phyloP scores from a whole-genome alignment of 495 filamentous ascomycete genomes.

The Aspergillus bridgeri region DNA sequence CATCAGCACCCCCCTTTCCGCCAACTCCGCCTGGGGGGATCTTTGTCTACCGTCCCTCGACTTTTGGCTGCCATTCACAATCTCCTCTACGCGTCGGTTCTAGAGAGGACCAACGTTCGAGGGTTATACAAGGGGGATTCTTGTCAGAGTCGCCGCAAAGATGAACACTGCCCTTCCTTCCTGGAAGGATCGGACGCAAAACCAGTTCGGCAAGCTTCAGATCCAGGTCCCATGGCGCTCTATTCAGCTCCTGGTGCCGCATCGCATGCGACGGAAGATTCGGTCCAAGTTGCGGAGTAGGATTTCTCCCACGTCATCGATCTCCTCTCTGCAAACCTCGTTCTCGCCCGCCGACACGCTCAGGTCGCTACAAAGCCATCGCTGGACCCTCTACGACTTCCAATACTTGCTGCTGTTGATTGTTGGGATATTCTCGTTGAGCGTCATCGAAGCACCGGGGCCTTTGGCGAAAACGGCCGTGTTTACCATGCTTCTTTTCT shows the following conservation, averaged over 20 bases:
- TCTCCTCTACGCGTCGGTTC: slow-evolving; percentile 3
- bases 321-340: slow-evolving; percentile 77
- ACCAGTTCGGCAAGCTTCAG: slow-evolving; percentile 47
- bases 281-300: slow-evolving; percentile 70
- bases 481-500: slow-evolving; percentile 60
- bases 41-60: not conserved
- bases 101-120: not conserved
- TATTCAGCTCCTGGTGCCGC: slow-evolving; percentile 55
- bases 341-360: slow-evolving; percentile 73
- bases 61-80: not conserved
- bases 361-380: slow-evolving; percentile 64
- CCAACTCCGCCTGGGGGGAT: slow-evolving; percentile 10
- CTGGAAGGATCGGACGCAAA: slow-evolving; percentile 51
- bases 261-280: slow-evolving; percentile 68
- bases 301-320: slow-evolving; percentile 65
- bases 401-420: slow-evolving; percentile 76
- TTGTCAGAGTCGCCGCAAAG: slow-evolving; percentile 26
- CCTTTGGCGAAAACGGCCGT: slow-evolving; percentile 66
- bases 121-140: slow-evolving; percentile 25
- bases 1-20: slow-evolving; percentile 16
- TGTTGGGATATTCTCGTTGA: slow-evolving; percentile 75
- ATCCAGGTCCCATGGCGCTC: slow-evolving; percentile 51
- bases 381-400: slow-evolving; percentile 81
- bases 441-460: slow-evolving; percentile 70
- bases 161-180: slow-evolving; percentile 43